Evolutionary conservation across 148 eudicot species (phyloP).

Genomic region (Beta vulgaris): DNA sequence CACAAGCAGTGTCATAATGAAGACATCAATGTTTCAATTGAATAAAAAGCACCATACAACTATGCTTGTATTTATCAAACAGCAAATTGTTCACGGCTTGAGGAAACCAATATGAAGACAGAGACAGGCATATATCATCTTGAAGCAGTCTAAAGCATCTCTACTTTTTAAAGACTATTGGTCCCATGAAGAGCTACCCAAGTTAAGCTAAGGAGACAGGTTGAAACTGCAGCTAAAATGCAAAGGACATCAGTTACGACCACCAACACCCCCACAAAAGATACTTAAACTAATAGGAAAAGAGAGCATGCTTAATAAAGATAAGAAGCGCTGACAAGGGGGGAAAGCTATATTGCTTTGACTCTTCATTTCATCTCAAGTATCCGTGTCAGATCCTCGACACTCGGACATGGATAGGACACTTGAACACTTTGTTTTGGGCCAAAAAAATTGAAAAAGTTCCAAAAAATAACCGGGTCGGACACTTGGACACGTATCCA

Average conservation of each 20-base stretch:
- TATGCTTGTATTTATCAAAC: not conserved
- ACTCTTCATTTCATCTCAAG: no score
- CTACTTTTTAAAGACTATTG: not conserved
- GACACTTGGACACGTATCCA: no score
- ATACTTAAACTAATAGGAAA: no score
- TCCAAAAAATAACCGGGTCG: no score
- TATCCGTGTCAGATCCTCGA: no score
- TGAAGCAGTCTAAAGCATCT: not conserved
- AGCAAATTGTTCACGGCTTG: not conserved
- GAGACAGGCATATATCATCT: not conserved
- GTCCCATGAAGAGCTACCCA: not conserved
- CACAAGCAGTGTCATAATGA: slow-evolving; percentile 15
- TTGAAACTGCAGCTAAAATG: not conserved
- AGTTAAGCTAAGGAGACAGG: not conserved
- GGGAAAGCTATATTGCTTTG: no score
- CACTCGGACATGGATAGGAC: no score
- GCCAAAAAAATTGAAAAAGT: no score
- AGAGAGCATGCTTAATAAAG: not conserved
- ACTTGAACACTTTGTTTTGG: no score
- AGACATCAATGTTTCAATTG: not conserved
- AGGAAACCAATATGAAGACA: not conserved
- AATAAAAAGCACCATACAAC: not conserved
- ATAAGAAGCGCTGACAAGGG: not conserved
- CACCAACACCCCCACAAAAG: no score
- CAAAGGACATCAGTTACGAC: not conserved